These are phyloP conservation scores for Colletotrichum lini DNA, from an alignment of 2,329 filamentous ascomycete genomes.

Conservation along the genomic window DNA sequence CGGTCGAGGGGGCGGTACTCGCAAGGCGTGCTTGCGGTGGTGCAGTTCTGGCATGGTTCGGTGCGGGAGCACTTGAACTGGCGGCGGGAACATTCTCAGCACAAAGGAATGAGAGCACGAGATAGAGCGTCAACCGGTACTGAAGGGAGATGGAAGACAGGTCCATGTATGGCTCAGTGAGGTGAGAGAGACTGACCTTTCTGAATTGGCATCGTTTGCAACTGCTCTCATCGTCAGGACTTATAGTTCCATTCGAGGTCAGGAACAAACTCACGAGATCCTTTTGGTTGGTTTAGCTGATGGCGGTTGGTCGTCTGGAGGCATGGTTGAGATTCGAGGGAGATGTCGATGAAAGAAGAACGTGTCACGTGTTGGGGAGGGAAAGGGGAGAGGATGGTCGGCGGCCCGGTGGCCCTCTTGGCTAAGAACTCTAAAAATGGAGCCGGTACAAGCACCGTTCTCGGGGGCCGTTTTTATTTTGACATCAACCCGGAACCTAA, in stretches of 20 bases:
- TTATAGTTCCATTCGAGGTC: fast-evolving
- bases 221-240: neutral
- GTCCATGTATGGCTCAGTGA: neutral
- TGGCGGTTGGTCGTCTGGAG: neutral
- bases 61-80: slow-evolving; percentile 42
- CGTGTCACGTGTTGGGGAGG: too few relatives aligned
- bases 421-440: neutral
- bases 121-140: too few relatives aligned
- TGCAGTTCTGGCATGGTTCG: slow-evolving; percentile 42
- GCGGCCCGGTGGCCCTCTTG: neutral
- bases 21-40: slow-evolving; percentile 23
- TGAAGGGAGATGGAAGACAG: too few relatives aligned
- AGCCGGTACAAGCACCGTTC: too few relatives aligned
- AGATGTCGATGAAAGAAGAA: too few relatives aligned
- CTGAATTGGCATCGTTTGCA: slow-evolving; percentile 39
- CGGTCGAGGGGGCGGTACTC: slow-evolving; percentile 41
- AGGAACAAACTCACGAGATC: neutral
- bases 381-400: too few relatives aligned
- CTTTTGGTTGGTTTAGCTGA: neutral
- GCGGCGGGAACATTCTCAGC: neutral
- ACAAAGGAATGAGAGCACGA: neutral
- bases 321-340: neutral
- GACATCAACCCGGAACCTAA: too few relatives aligned
- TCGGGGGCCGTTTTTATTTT: too few relatives aligned
- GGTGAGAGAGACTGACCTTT: slow-evolving; percentile 19